Conservation (phyloP, 2,329 filamentous ascomycete genomes). For the Fusarium nurragi region DNA sequence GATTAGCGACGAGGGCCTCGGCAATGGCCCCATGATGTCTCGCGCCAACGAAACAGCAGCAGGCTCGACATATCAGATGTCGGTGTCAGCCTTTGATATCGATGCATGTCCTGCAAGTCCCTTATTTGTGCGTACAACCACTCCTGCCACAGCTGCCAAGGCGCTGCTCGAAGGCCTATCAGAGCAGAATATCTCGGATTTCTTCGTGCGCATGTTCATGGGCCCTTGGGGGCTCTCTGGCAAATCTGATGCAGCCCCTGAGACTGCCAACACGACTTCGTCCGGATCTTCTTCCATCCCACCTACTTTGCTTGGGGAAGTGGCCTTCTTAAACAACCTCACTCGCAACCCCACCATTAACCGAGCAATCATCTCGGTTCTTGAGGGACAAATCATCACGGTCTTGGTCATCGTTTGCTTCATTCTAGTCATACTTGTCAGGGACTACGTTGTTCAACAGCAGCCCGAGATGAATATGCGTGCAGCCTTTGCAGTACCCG, state of each 20-base stretch:
- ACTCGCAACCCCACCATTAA: conserved; percentile 80
- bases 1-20: conserved; percentile 81
- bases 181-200: conserved; percentile 48
- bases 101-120: conserved; percentile 51
- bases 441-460: conserved; percentile 98
- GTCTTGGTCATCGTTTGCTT: conserved; percentile 91
- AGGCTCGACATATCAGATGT: conserved; percentile 44
- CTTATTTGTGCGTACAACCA: conserved; percentile 47
- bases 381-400: conserved; percentile 95
- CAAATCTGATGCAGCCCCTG: conserved; percentile 27
- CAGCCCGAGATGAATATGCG: conserved; percentile 91
- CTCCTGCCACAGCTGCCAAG: conserved; percentile 46
- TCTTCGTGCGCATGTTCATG: conserved; percentile 46
- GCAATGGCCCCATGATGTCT: conserved; percentile 47
- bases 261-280: conserved; percentile 28
- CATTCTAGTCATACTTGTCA: conserved; percentile 94
- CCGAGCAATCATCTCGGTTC: conserved; percentile 78
- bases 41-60: conserved; percentile 39
- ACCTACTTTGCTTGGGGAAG: conserved; percentile 62
- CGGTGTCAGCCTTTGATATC: conserved; percentile 43
- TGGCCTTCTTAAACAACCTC: conserved; percentile 65
- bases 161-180: conserved; percentile 45
- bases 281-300: conserved; percentile 19
- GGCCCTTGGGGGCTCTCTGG: conserved; percentile 44
- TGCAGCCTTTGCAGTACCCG: conserved; percentile 65